These are phyloP conservation scores for Penicillium cinerascens DNA, from an alignment of 495 filamentous ascomycete genomes.

Conservation along the genomic window DNA sequence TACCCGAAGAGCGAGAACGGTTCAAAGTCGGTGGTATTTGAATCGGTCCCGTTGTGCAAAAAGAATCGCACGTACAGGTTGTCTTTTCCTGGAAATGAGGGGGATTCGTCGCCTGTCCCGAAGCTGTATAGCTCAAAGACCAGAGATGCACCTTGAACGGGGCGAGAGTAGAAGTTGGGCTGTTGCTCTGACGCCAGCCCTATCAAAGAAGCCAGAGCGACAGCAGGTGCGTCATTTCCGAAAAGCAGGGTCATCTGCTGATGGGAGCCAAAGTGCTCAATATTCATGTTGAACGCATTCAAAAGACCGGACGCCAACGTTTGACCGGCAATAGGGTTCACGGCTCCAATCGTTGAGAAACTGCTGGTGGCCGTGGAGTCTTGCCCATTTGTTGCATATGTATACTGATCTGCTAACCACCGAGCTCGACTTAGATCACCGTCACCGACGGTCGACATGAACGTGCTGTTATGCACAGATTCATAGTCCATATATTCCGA, in stretches of 20 bases:
- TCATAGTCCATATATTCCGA: constrained; percentile 76
- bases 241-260: constrained; percentile 63
- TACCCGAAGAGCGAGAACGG: constrained; percentile 67
- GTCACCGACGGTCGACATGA: constrained; percentile 51
- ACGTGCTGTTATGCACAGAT: constrained; percentile 63
- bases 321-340: constrained; percentile 60
- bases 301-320: constrained; percentile 61
- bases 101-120: constrained; percentile 34
- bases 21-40: constrained; percentile 40
- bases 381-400: constrained; percentile 64
- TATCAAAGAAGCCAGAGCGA: constrained; percentile 71
- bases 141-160: constrained; percentile 65
- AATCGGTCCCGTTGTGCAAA: constrained; percentile 71
- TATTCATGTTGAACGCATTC: constrained; percentile 51
- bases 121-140: constrained; percentile 72
- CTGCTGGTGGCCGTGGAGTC: constrained; percentile 33
- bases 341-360: constrained; percentile 32
- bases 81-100: constrained; percentile 47
- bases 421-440: constrained; percentile 54
- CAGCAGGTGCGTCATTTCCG: constrained; percentile 66
- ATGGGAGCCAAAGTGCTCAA: constrained; percentile 33
- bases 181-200: constrained; percentile 49
- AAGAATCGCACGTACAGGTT: constrained; percentile 73
- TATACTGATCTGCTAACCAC: constrained; percentile 62
- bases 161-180: constrained; percentile 64